phyloP scores from a whole-genome alignment of 1,139 yeast species.

The Spathaspora jeffriesii region DNA sequence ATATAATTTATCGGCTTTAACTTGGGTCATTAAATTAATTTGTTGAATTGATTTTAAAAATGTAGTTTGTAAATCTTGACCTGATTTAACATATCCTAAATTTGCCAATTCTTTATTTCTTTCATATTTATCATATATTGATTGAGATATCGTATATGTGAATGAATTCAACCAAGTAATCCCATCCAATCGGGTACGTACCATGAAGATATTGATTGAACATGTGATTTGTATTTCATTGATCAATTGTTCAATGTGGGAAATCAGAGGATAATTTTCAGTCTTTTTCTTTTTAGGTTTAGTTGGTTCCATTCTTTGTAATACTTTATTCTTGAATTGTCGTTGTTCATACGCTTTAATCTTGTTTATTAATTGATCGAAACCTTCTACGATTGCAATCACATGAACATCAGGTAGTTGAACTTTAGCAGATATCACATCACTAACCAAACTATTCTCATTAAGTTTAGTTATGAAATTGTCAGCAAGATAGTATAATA shows the following conservation, averaged over 20 bases:
- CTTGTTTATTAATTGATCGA: slow-evolving; percentile 43
- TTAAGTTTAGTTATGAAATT: slow-evolving; percentile 39
- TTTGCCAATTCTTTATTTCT: slow-evolving; percentile 56
- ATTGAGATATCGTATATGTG: slow-evolving; percentile 54
- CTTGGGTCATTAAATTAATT: slow-evolving; percentile 56
- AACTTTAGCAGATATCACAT: neutral
- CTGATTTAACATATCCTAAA: slow-evolving; percentile 56
- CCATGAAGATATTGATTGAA: slow-evolving; percentile 48
- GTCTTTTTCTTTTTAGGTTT: slow-evolving; percentile 7
- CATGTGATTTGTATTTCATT: slow-evolving; percentile 28
- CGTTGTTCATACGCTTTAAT: slow-evolving; percentile 48
- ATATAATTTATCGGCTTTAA: slow-evolving; percentile 34
- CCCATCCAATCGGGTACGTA: slow-evolving; percentile 48
- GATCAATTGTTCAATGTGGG: slow-evolving; percentile 35
- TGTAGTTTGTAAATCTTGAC: slow-evolving; percentile 46
- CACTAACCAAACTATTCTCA: slow-evolving; percentile 18
- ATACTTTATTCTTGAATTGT: slow-evolving; percentile 42
- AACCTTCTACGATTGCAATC: slow-evolving; percentile 51
- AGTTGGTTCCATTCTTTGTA: slow-evolving; percentile 11
- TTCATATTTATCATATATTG: slow-evolving; percentile 55
- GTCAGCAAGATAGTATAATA: slow-evolving; percentile 47
- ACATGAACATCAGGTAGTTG: neutral
- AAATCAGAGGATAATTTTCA: slow-evolving; percentile 27
- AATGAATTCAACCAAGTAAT: slow-evolving; percentile 56
- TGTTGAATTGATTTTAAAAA: slow-evolving; percentile 52